Percentiles rank a stretch among this genome's conserved stretches.
phyloP scores from a whole-genome alignment of 179 eudicot species.

The Spergularia azorica region DNA sequence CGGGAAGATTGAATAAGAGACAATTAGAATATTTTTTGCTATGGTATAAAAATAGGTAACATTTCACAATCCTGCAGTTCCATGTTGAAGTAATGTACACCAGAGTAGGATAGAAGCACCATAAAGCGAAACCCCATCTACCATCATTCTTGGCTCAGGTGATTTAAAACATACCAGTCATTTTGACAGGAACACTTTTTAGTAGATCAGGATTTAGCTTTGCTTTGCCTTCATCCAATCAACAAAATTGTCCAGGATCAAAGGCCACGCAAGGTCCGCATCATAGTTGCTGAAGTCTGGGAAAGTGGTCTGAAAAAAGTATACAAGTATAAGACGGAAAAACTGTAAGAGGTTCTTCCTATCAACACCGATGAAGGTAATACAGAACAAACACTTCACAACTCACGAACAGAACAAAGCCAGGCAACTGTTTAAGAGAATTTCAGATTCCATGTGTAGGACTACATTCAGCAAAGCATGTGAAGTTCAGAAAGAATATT shows the following conservation, averaged over 20 bases:
- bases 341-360: background rate
- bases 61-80: conserved; percentile 20
- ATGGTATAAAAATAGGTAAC: conserved; percentile 31
- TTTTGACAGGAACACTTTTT: background rate
- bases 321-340: conserved; percentile 1
- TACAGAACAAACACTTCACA: background rate
- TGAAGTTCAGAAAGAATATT: no score
- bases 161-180: conserved; percentile 7
- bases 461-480: no score
- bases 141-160: conserved; percentile 2
- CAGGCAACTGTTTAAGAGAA: no score
- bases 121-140: conserved; percentile 6
- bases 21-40: conserved; percentile 12
- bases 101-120: background rate
- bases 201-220: conserved; percentile 20
- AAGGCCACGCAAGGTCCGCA: conserved; percentile 85
- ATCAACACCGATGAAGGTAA: background rate
- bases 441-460: no score
- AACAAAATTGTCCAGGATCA: conserved; percentile 90
- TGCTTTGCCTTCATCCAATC: conserved; percentile 85
- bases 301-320: conserved; percentile 64
- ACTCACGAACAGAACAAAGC: no score
- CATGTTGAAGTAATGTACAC: conserved; percentile 19
- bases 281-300: conserved; percentile 81
- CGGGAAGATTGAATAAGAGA: conserved; percentile 10